Conservation (phyloP, 2,329 filamentous ascomycete genomes). For the Colletotrichum eleusines region DNA sequence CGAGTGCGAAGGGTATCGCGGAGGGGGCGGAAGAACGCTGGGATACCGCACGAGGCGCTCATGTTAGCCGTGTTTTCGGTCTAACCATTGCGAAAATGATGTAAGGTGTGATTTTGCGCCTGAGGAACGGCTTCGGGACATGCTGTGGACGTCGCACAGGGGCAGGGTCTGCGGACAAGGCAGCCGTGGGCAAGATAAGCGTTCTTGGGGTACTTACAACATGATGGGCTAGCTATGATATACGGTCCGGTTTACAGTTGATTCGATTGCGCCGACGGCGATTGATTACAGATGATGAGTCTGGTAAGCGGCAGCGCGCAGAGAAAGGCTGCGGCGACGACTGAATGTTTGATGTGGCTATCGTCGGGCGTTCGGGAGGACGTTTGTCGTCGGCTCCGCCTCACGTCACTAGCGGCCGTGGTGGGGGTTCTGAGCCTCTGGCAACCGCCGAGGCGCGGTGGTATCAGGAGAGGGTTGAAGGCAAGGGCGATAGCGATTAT, state of each 20-base stretch:
- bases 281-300: not conserved
- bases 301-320: not conserved
- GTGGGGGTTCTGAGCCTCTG: slow-evolving; percentile 21
- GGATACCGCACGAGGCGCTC: slow-evolving; percentile 19
- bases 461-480: slow-evolving; percentile 7
- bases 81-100: not conserved
- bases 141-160: slow-evolving; percentile 7
- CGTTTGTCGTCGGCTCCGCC: slow-evolving; percentile 29
- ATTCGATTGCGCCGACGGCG: not conserved
- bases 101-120: slow-evolving; percentile 4
- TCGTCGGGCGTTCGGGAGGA: slow-evolving; percentile 26
- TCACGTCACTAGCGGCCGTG: slow-evolving; percentile 34
- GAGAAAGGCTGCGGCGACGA: not conserved
- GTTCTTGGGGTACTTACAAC: slow-evolving; percentile 33
- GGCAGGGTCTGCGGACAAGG: not conserved
- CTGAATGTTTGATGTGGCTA: slow-evolving; percentile 9
- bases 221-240: slow-evolving; percentile 31
- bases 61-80: slow-evolving; percentile 11
- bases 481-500: slow-evolving; percentile 1
- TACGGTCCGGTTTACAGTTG: not conserved
- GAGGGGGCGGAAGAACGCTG: slow-evolving; percentile 87
- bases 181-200: not conserved
- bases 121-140: not conserved
- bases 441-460: not conserved
- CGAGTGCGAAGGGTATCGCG: slow-evolving; percentile 81